phyloP scores from a whole-genome alignment of 176 grass and related monocot genomes.

The Aechmea fasciata region DNA sequence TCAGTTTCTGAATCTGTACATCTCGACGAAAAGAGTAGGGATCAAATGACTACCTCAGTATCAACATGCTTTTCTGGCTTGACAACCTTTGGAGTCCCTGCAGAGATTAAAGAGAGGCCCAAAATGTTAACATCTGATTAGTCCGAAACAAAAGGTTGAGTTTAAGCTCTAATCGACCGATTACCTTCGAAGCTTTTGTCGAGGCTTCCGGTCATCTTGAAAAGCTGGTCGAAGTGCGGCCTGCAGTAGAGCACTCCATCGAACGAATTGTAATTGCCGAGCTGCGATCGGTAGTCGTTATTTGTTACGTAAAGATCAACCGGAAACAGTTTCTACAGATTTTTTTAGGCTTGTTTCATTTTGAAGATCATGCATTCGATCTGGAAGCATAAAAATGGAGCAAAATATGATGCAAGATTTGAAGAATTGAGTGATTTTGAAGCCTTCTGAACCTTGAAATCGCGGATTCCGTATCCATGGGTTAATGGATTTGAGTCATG shows the following conservation, averaged over 20 bases:
- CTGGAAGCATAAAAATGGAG: no score
- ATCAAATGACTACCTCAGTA: conserved; percentile 42
- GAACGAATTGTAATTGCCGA: conserved; percentile 93
- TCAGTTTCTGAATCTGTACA: no score
- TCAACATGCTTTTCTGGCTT: conserved; percentile 81
- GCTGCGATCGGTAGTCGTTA: conserved; percentile 30
- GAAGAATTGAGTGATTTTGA: no score
- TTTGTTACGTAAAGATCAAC: neutral
- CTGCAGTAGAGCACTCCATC: conserved; percentile 97
- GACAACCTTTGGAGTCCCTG: conserved; percentile 91
- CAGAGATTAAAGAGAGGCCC: conserved; percentile 6
- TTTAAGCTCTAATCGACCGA: neutral
- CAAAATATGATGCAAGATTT: no score
- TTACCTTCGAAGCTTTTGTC: conserved; percentile 98
- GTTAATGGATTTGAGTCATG: no score
- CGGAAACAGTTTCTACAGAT: neutral
- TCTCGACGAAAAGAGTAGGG: no score
- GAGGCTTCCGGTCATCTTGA: conserved; percentile 95
- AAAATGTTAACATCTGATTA: neutral
- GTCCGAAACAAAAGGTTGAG: neutral
- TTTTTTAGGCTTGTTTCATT: neutral
- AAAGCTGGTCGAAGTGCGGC: conserved; percentile 91
- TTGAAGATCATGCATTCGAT: no score
- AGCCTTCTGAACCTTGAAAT: no score
- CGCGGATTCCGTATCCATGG: no score